Base-by-base conservation (phyloP, 202 grass and related monocot species). In the Tripidium arundinaceum region DNA sequence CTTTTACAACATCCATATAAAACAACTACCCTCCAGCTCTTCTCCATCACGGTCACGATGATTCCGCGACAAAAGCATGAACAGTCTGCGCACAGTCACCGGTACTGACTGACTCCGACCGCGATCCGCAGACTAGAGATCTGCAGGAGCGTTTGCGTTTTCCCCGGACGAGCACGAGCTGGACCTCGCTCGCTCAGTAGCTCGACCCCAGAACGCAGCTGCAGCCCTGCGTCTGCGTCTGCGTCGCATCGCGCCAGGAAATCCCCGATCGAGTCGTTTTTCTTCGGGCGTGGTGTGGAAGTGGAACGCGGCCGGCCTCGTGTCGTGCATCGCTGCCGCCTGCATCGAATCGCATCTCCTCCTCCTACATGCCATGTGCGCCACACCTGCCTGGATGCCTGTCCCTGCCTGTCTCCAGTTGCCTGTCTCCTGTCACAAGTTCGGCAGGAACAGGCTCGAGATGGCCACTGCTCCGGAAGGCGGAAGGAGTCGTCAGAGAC, bases 331-430 rank as follows among this genome's bases (percentile, higher is more conserved):
- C 8, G 25, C 3, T 16, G 54, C 54, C 7, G 54, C 54, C 52
- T 22, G n/a, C 52, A 22, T 16, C 6, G 50, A 1, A 55, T 54
- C 47, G 4, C 47, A 16, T 52, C 18, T 0, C 16, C 29, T 11
- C 9, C 43, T 16, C 68, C 79, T 83, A 57, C 73, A 72, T 5
- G 85, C 79, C 79, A 83, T 87, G 85, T 82, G 85, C 85, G 22
- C 8, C 55, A 40, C 72, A 54, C 79, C 84, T 81, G 62, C 67
- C 57, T 54, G 82, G n/a, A n/a, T n/a, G n/a, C n/a, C n/a, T n/a
- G n/a, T n/a, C n/a, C n/a, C n/a, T n/a, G 47, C 72, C n/a, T n/a
- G n/a, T n/a, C 43, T 11, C 11, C 8, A 62, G 19, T 14, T 11
- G 18, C 31, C 21, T 69, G 57, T 61, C 14, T 59, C 34, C n/a